phyloP scores from a whole-genome alignment of 1,284 basidiomycete species.

The Cutaneotrichosporon sp. region DNA sequence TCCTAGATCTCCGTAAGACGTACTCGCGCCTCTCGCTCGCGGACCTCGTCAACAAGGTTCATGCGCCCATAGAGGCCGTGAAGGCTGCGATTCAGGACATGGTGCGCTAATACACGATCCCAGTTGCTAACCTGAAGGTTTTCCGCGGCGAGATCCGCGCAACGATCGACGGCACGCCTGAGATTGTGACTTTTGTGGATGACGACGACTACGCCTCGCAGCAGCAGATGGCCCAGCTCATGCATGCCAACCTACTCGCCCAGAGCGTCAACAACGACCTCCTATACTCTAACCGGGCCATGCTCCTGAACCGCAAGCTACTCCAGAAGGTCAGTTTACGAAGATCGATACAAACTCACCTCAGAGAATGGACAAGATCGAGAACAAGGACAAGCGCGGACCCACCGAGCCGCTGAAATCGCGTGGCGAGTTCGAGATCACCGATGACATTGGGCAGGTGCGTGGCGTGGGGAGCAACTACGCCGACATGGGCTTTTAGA shows the following conservation, averaged over 20 bases:
- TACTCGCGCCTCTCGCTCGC: slow-evolving; percentile 39
- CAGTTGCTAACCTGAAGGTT: slow-evolving; percentile 21
- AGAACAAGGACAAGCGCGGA: slow-evolving; percentile 16
- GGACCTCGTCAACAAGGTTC: slow-evolving; percentile 33
- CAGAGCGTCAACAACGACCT: slow-evolving; percentile 32
- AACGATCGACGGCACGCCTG: slow-evolving; percentile 18
- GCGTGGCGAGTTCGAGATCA: slow-evolving; percentile 1
- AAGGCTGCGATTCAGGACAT: slow-evolving; percentile 29
- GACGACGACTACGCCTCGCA: slow-evolving; percentile 28
- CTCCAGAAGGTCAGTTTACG: slow-evolving; percentile 37
- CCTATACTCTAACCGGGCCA: slow-evolving; percentile 22
- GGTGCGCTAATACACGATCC: slow-evolving; percentile 28
- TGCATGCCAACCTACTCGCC: slow-evolving; percentile 23
- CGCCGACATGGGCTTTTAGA: slow-evolving; percentile 27
- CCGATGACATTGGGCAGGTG: slow-evolving; percentile 16
- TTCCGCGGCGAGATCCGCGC: slow-evolving; percentile 27
- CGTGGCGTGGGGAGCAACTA: slow-evolving; percentile 27
- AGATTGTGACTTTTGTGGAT: slow-evolving; percentile 39
- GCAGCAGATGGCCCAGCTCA: slow-evolving; percentile 23
- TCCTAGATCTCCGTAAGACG: slow-evolving; percentile 34
- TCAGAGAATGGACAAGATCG: slow-evolving; percentile 18
- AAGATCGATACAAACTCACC: background rate
- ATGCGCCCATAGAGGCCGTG: slow-evolving; percentile 13
- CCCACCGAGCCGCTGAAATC: slow-evolving; percentile 10
- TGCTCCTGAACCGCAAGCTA: slow-evolving; percentile 36